phyloP scores from a whole-genome alignment of 768 basidiomycete species.

The Leccinum broughii region DNA sequence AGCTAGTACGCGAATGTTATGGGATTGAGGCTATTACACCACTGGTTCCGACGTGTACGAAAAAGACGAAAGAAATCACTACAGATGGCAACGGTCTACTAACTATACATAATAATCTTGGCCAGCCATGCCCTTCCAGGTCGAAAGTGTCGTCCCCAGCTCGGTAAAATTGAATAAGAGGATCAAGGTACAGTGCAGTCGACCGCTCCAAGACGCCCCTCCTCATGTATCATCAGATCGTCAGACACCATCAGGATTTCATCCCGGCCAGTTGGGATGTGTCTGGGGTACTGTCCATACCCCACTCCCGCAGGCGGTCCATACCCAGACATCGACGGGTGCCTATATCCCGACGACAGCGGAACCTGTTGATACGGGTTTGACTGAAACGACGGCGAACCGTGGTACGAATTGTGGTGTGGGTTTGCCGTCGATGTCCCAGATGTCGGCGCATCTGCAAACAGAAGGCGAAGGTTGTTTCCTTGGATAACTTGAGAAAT shows the following conservation, averaged over 20 bases:
- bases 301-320: conserved; percentile 23
- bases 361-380: conserved; percentile 33
- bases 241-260: conserved; percentile 92
- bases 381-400: conserved; percentile 28
- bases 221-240: conserved; percentile 43
- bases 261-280: conserved; percentile 61
- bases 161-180: too few relatives aligned
- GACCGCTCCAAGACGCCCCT: too few relatives aligned
- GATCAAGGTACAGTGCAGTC: too few relatives aligned
- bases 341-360: conserved; percentile 29
- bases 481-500: conserved; percentile 96
- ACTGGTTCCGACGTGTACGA: too few relatives aligned
- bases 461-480: conserved; percentile 84
- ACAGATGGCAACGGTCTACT: conserved; percentile 30
- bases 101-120: conserved; percentile 18
- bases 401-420: conserved; percentile 39
- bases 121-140: too few relatives aligned
- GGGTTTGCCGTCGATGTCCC: conserved; percentile 57
- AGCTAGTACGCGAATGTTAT: not conserved
- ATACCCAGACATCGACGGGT: conserved; percentile 29
- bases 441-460: conserved; percentile 91
- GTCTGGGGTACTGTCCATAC: conserved; percentile 45
- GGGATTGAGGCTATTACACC: not conserved
- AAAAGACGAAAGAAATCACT: conserved; percentile 24
- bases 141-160: too few relatives aligned